A percentile compares a stretch with the other conserved stretches of the same genome.
Evolutionary conservation across 192 early-diverging fungal species (phyloP).

Genomic region (Martensiomyces pterosporus): DNA sequence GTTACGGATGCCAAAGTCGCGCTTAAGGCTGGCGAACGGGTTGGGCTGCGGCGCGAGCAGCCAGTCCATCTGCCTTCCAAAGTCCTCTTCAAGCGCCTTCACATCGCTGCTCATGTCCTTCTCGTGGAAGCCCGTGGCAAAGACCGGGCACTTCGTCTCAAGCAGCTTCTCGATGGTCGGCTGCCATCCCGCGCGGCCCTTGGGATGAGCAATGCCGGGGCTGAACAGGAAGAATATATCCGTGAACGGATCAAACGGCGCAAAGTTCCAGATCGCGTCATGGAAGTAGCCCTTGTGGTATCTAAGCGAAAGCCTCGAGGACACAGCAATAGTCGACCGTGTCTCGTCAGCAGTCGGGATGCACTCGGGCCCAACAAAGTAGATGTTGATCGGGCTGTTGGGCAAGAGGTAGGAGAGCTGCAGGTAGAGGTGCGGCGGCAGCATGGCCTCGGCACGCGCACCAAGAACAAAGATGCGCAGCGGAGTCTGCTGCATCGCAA

Average conservation of each 20-base stretch:
- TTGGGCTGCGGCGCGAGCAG: slow-evolving; percentile 65
- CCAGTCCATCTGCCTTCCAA: slow-evolving; percentile 65
- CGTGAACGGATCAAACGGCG: slow-evolving; percentile 72
- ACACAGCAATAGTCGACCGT: slow-evolving; percentile 46
- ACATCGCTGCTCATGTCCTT: slow-evolving; percentile 62
- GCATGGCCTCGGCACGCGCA: slow-evolving; percentile 67
- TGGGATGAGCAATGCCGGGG: slow-evolving; percentile 65
- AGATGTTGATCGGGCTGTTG: slow-evolving; percentile 66
- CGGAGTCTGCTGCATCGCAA: slow-evolving; percentile 53
- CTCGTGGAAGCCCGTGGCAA: slow-evolving; percentile 73
- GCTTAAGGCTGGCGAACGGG: slow-evolving; percentile 64
- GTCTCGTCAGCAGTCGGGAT: slow-evolving; percentile 54
- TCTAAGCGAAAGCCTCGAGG: slow-evolving; percentile 59
- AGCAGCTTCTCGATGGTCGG: slow-evolving; percentile 61
- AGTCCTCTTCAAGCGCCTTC: slow-evolving; percentile 53
- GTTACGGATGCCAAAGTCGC: slow-evolving; percentile 68
- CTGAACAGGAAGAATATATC: slow-evolving; percentile 78
- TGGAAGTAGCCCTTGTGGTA: slow-evolving; percentile 67
- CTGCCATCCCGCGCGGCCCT: slow-evolving; percentile 60
- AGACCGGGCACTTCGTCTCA: slow-evolving; percentile 74
- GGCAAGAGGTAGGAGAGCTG: slow-evolving; percentile 73
- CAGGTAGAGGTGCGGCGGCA: slow-evolving; percentile 71
- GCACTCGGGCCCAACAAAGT: slow-evolving; percentile 76
- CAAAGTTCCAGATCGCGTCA: slow-evolving; percentile 53
- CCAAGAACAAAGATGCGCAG: slow-evolving; percentile 68